Conservation (phyloP, 352 stramenopile genomes). For the Phytophthora kernoviae region DNA sequence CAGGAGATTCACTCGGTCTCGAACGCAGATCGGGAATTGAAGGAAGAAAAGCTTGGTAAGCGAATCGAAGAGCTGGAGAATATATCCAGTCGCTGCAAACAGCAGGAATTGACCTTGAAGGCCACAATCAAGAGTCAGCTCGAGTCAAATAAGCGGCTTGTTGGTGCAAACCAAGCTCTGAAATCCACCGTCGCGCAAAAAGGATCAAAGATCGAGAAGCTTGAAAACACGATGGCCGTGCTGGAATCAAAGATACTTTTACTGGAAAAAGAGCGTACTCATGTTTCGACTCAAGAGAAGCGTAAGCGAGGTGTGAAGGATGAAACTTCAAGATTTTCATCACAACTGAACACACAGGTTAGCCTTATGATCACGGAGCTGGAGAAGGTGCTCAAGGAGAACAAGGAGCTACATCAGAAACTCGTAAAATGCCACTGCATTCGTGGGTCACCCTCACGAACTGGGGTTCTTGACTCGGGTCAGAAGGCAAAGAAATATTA, state of each 20-base stretch:
- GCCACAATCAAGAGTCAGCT: constrained; percentile 45
- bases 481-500: constrained; percentile 45
- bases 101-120: constrained; percentile 41
- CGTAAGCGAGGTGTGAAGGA: constrained; percentile 36
- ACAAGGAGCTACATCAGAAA: constrained; percentile 40
- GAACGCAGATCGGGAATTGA: constrained; percentile 34
- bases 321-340: constrained; percentile 33
- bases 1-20: constrained; percentile 37
- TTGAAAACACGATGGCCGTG: constrained; percentile 39
- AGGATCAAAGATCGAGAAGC: constrained; percentile 12
- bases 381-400: constrained; percentile 48
- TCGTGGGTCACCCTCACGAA: not conserved
- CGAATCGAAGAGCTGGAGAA: constrained; percentile 23
- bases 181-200: constrained; percentile 44
- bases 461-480: constrained; percentile 6
- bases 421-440: constrained; percentile 23
- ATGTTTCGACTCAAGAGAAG: constrained; percentile 42
- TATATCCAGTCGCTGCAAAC: constrained; percentile 21
- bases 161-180: constrained; percentile 41
- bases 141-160: constrained; percentile 45
- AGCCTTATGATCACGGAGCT: constrained; percentile 47
- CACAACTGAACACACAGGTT: constrained; percentile 51
- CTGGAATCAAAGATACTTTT: constrained; percentile 54
- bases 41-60: constrained; percentile 22
- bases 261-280: constrained; percentile 55